Conservation (phyloP, 352 stramenopile species). For the Globisporangium uncinulatum region DNA sequence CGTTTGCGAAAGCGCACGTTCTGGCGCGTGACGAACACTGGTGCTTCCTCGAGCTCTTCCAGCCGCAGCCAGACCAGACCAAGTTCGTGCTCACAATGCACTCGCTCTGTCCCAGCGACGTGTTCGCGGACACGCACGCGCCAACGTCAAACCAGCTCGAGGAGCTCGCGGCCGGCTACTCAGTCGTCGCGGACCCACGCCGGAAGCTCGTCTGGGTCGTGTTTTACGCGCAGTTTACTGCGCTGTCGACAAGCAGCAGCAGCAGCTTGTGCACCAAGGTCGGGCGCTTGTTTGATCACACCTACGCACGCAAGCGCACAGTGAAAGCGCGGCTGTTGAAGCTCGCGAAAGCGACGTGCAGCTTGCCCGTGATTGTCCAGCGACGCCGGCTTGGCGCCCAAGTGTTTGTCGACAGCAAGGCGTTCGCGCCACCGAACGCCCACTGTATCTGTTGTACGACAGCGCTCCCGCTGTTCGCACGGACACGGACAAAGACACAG, state of each 20-base stretch:
- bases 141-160: conserved; percentile 8
- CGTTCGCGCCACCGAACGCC: conserved; percentile 20
- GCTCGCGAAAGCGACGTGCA: conserved; percentile 30
- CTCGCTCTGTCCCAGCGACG: conserved; percentile 34
- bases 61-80: conserved; percentile 6
- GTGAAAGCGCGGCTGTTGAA: conserved; percentile 25
- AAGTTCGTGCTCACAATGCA: conserved; percentile 33
- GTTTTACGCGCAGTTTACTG: conserved; percentile 9
- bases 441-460: conserved; percentile 27
- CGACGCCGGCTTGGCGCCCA: conserved; percentile 25
- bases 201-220: conserved; percentile 15
- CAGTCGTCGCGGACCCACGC: conserved; percentile 12
- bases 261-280: background rate
- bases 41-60: conserved; percentile 29
- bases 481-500: background rate
- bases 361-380: conserved; percentile 24
- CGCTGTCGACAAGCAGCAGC: background rate
- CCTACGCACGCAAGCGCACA: conserved; percentile 10
- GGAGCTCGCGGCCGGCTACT: conserved; percentile 16
- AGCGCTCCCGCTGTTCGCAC: conserved; percentile 14
- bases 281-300: background rate
- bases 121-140: conserved; percentile 18
- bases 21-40: conserved; percentile 24
- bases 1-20: conserved; percentile 21
- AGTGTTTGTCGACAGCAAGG: conserved; percentile 23